Percentiles rank a stretch among this genome's conserved stretches.
Evolutionary conservation across 352 stramenopile species (phyloP).

Genomic region (Aphanomyces invadans): DNA sequence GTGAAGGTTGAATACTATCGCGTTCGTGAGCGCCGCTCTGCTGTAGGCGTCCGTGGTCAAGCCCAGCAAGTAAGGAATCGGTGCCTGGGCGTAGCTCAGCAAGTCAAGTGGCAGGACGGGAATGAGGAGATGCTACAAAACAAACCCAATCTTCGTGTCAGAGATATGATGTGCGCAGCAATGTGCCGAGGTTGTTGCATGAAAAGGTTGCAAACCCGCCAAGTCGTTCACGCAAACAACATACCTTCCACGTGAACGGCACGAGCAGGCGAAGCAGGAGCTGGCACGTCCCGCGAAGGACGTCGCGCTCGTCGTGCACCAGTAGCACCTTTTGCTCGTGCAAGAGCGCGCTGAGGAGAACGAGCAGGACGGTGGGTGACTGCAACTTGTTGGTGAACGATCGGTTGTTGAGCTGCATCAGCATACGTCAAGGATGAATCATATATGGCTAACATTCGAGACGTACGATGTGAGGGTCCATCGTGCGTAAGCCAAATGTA

Average conservation of each 20-base stretch:
- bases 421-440: too few species aligned
- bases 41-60: neutral
- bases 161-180: too few species aligned
- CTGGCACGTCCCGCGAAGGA: slow-evolving; percentile 4
- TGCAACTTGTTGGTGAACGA: slow-evolving; percentile 16
- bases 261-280: slow-evolving; percentile 6
- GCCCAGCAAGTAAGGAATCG: slow-evolving; percentile 12
- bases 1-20: neutral
- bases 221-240: neutral
- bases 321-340: slow-evolving; percentile 12
- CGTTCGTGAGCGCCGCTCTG: neutral
- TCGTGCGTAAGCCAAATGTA: slow-evolving; percentile 3
- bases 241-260: slow-evolving; percentile 13
- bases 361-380: neutral
- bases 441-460: too few species aligned
- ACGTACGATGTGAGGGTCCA: slow-evolving; percentile 18
- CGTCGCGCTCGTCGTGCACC: slow-evolving; percentile 16
- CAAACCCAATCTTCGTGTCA: too few species aligned
- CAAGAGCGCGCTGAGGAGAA: slow-evolving; percentile 9
- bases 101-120: slow-evolving; percentile 3
- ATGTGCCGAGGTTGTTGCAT: too few species aligned
- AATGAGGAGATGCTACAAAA: slow-evolving; percentile 11
- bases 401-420: slow-evolving; percentile 20
- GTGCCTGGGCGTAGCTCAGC: slow-evolving; percentile 6
- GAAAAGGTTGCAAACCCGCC: too few species aligned